These are phyloP conservation scores for Neofusicoccum sp. DNA, from an alignment of 2,329 filamentous ascomycete genomes.

Conservation along the genomic window DNA sequence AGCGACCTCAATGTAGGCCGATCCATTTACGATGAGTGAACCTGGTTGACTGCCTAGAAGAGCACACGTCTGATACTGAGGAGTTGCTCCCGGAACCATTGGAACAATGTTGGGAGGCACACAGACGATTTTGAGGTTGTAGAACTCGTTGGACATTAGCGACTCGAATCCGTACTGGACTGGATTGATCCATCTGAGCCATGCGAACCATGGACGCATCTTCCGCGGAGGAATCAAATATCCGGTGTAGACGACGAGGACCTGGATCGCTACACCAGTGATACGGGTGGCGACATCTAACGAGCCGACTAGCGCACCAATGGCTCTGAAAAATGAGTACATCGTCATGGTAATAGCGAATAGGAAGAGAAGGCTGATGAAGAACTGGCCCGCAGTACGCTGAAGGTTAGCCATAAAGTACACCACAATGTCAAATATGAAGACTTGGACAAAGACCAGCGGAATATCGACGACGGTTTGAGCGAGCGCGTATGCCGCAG, in stretches of 20 bases:
- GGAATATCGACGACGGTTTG: slow-evolving; percentile 62
- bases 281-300: slow-evolving; percentile 42
- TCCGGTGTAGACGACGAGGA: slow-evolving; percentile 43
- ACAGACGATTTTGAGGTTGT: slow-evolving; percentile 59
- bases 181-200: slow-evolving; percentile 53
- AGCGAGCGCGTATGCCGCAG: slow-evolving; percentile 61
- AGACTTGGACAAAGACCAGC: slow-evolving; percentile 59
- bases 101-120: slow-evolving; percentile 60
- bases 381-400: slow-evolving; percentile 62
- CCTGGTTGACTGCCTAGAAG: slow-evolving; percentile 60
- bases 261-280: slow-evolving; percentile 45
- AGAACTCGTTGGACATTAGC: slow-evolving; percentile 71
- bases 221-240: slow-evolving; percentile 43
- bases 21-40: slow-evolving; percentile 55
- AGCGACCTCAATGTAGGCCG: slow-evolving; percentile 57
- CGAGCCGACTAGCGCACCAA: slow-evolving; percentile 39
- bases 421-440: slow-evolving; percentile 62
- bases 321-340: slow-evolving; percentile 45
- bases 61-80: slow-evolving; percentile 61
- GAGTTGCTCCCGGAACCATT: slow-evolving; percentile 42
- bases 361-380: slow-evolving; percentile 65
- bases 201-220: slow-evolving; percentile 46
- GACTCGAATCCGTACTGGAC: slow-evolving; percentile 71
- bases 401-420: slow-evolving; percentile 64
- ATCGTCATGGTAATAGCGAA: slow-evolving; percentile 55